These are phyloP conservation scores for Pyrus betulifolia DNA, from an alignment of 306 rosid species.

Conservation along the genomic window DNA sequence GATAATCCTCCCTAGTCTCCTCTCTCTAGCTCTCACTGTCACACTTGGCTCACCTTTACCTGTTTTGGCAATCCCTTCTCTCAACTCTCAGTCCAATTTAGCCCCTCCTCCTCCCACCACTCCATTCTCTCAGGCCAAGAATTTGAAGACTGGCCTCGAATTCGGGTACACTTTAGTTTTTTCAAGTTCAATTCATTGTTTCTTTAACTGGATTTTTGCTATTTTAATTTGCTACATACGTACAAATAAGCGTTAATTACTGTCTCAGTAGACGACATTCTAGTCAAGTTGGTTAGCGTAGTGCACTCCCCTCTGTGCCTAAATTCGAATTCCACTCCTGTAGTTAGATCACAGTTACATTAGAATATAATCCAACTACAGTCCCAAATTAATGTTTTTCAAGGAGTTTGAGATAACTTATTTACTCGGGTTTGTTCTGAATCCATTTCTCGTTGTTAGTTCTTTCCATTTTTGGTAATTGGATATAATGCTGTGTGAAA, in stretches of 20 bases:
- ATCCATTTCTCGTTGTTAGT: neutral
- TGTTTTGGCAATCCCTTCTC: constrained; percentile 66
- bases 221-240: neutral
- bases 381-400: neutral
- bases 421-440: neutral
- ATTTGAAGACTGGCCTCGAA: constrained; percentile 57
- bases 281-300: too few relatives aligned
- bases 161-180: constrained; percentile 47
- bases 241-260: neutral
- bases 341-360: too few relatives aligned
- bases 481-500: neutral
- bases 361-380: too few relatives aligned
- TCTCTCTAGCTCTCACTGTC: constrained; percentile 54
- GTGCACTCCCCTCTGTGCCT: too few relatives aligned
- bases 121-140: constrained; percentile 81
- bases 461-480: neutral
- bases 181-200: neutral
- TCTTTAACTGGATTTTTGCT: neutral
- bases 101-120: constrained; percentile 71
- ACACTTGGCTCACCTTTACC: constrained; percentile 62
- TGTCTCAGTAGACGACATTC: too few relatives aligned
- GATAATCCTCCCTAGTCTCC: constrained; percentile 40
- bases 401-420: neutral
- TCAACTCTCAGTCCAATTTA: constrained; percentile 45
- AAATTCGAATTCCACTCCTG: too few relatives aligned